Evolutionary conservation across 495 filamentous ascomycete genomes (phyloP).

Genomic region (Aspergillus egyptiacus): DNA sequence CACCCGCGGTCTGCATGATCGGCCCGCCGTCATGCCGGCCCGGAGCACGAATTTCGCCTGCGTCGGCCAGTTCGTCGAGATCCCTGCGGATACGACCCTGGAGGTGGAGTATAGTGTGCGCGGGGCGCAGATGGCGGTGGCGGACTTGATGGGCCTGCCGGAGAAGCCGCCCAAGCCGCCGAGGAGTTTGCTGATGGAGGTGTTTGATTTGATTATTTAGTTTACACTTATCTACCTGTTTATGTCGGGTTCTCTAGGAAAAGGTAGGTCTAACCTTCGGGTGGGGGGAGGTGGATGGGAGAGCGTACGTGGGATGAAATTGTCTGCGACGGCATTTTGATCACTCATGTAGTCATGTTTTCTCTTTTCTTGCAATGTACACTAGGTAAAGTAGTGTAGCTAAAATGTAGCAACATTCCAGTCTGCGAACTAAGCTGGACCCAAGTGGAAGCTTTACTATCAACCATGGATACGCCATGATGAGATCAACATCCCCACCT

Average conservation of each 20-base stretch:
- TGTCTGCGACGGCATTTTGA: no score
- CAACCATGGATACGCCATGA: not conserved
- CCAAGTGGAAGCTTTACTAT: no score
- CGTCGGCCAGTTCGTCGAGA: conserved; percentile 41
- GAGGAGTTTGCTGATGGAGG: conserved; percentile 15
- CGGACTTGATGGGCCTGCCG: conserved; percentile 18
- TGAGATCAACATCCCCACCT: conserved; percentile 3
- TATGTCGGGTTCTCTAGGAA: not conserved
- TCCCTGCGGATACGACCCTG: conserved; percentile 32
- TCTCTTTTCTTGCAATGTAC: no score
- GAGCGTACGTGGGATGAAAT: no score
- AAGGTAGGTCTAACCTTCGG: no score
- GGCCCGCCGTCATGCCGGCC: conserved; percentile 31
- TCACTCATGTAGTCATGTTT: no score
- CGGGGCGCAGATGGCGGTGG: conserved; percentile 35
- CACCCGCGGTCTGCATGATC: conserved; percentile 23
- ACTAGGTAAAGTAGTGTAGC: no score
- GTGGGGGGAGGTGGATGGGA: no score
- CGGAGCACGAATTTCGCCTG: conserved; percentile 31
- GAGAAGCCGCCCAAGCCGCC: conserved; percentile 7
- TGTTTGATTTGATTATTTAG: conserved; percentile 10
- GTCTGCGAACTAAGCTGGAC: no score
- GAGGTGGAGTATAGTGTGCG: conserved; percentile 41
- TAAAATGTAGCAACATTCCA: no score
- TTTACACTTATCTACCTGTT: not conserved